Evolutionary conservation across 2,329 filamentous ascomycete species (phyloP), one percentile per base, ranked within the genome.

Genomic region (Aspergillus ibericus): DNA sequence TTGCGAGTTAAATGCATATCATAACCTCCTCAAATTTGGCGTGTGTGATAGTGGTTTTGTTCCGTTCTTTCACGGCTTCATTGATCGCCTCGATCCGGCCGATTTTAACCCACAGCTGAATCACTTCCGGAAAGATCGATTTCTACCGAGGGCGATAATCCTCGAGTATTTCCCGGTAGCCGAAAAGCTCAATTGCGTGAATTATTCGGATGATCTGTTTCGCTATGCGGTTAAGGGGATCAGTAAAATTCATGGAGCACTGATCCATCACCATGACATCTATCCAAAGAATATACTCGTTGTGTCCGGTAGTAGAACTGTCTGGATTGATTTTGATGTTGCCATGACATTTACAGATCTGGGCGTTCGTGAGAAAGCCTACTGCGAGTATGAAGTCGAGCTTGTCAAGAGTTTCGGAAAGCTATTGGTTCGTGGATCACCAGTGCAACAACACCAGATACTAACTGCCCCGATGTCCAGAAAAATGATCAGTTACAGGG

Each of bases 111-210:
- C 55, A 1, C n/a, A 29, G 35, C 44, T 63, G 3, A 6, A 56
- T 4, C 52, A 59, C 44, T 64, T 64, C 36, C 27, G 12, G 10
- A 16, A 59, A 2, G 66, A 71, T 54, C 58, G 65, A 56, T 58
- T 54, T 32, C 51, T 57, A 12, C 64, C 66, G 2, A 63, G 58
- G 2, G 69, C 65, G 0, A 66, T 72, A 12, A 36, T 71, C 4
- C 53, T 70, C n/a, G 69, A 70, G 47, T 69, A 70, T 48, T 62
- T 71, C n/a, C 57, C 64, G 13, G 56, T 63, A 42, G 53, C 66
- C 20, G 60, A 67, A 48, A 48, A 18, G 2, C 8, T 71, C 2
- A 62, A 67, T 22, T 66, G 63, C 46, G 48, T 55, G 5, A 69
- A 70, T 55, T 66, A 66, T 20, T 62, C 63, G 3, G 50, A 59